phyloP scores from a whole-genome alignment of 2,329 filamentous ascomycete species.

The Exophiala lecanii-corni region DNA sequence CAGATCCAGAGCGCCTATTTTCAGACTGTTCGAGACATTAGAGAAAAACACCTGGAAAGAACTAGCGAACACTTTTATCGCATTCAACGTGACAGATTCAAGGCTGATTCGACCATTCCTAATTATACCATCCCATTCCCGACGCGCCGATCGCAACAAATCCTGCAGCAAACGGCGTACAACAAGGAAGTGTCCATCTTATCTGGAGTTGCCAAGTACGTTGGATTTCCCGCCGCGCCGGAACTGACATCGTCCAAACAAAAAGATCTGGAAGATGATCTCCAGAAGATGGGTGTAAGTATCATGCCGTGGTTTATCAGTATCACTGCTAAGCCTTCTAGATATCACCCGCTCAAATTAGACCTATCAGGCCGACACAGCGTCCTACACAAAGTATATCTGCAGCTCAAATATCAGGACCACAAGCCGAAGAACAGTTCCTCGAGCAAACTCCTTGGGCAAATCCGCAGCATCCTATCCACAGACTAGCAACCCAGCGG shows the following conservation, averaged over 20 bases:
- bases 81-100: constrained; percentile 82
- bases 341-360: constrained; percentile 17
- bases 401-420: constrained; percentile 32
- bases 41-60: constrained; percentile 72
- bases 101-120: constrained; percentile 69
- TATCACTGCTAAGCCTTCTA: constrained; percentile 10
- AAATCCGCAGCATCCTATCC: constrained; percentile 74
- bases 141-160: constrained; percentile 68
- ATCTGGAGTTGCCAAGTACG: constrained; percentile 86
- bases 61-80: constrained; percentile 89
- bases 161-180: constrained; percentile 82
- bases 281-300: constrained; percentile 83
- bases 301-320: neutral
- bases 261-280: constrained; percentile 76
- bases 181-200: constrained; percentile 92
- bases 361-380: constrained; percentile 13
- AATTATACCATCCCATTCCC: constrained; percentile 81
- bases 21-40: constrained; percentile 75
- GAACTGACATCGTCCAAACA: constrained; percentile 68
- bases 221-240: constrained; percentile 94
- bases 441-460: constrained; percentile 89
- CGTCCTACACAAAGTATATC: constrained; percentile 30
- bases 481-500: constrained; percentile 41
- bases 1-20: constrained; percentile 89
- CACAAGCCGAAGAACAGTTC: constrained; percentile 68